Evolutionary conservation across 768 basidiomycete genomes (phyloP).

Genomic region (Dacryopinax primogenitus): DNA sequence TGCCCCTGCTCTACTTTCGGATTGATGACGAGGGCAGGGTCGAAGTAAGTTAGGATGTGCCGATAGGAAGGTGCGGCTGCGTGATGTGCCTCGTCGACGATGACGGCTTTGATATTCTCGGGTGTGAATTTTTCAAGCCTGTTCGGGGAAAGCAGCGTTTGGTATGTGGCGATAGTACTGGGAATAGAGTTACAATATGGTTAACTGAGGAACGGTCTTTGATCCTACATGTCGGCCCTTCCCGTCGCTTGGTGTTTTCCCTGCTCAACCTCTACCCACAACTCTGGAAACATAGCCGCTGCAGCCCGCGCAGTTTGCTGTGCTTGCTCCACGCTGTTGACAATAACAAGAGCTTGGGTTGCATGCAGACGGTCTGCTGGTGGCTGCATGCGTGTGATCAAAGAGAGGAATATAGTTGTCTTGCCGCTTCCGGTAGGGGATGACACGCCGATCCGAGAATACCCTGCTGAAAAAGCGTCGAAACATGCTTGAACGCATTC

Average conservation of each 20-base stretch:
- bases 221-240: constrained; percentile 64
- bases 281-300: constrained; percentile 47
- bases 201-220: no score
- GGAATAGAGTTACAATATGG: no score
- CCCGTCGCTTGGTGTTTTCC: constrained; percentile 64
- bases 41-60: constrained; percentile 70
- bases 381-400: constrained; percentile 51
- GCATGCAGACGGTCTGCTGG: constrained; percentile 35
- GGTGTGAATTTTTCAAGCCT: constrained; percentile 69
- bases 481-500: constrained; percentile 65
- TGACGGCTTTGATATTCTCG: constrained; percentile 50
- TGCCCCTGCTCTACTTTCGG: constrained; percentile 22
- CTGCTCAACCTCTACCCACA: constrained; percentile 87
- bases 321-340: constrained; percentile 82
- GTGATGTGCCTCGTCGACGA: constrained; percentile 92
- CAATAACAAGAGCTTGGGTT: constrained; percentile 60
- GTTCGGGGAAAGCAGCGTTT: constrained; percentile 55
- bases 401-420: constrained; percentile 80
- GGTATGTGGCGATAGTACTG: constrained; percentile 81
- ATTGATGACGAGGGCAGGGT: constrained; percentile 27
- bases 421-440: constrained; percentile 78
- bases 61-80: constrained; percentile 84
- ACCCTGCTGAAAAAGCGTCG: constrained; percentile 53
- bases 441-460: constrained; percentile 66
- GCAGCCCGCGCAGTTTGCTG: constrained; percentile 72